These are phyloP conservation scores for Chloranthus sessilifolius DNA, from an alignment of 164 flowering plant species.

Conservation along the genomic window DNA sequence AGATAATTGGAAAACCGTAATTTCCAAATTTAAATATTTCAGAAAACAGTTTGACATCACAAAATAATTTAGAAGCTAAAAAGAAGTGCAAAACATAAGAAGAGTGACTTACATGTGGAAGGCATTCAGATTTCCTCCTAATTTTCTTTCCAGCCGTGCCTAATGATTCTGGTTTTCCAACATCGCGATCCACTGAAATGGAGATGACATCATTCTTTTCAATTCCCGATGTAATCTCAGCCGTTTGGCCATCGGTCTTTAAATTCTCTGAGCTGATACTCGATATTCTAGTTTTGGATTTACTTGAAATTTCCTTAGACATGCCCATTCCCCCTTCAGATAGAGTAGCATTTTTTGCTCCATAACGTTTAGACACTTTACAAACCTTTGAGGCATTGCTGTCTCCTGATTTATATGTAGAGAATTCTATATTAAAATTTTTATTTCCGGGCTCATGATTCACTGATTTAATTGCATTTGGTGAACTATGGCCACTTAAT, in stretches of 20 bases:
- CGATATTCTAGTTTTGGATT: too few relatives aligned
- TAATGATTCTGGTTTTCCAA: neutral
- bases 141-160: slow-evolving; percentile 8
- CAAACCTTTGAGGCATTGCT: slow-evolving; percentile 1
- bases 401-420: slow-evolving; percentile 2
- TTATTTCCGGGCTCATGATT: too few relatives aligned
- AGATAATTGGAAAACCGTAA: neutral
- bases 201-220: too few relatives aligned
- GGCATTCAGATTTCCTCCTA: slow-evolving; percentile 15
- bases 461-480: too few relatives aligned
- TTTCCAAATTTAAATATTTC: neutral
- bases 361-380: neutral
- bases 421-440: too few relatives aligned
- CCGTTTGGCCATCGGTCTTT: neutral
- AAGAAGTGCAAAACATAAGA: neutral
- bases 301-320: too few relatives aligned
- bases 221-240: neutral
- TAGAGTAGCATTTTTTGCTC: neutral
- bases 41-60: neutral
- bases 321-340: too few relatives aligned
- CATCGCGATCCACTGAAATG: slow-evolving; percentile 4
- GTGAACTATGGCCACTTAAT: too few relatives aligned
- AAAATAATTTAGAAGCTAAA: neutral
- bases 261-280: too few relatives aligned
- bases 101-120: slow-evolving; percentile 19